Percentiles rank a stretch among this genome's conserved stretches.
phyloP scores from a whole-genome alignment of 306 rosid genomes.

The Lathyrus aphaca region DNA sequence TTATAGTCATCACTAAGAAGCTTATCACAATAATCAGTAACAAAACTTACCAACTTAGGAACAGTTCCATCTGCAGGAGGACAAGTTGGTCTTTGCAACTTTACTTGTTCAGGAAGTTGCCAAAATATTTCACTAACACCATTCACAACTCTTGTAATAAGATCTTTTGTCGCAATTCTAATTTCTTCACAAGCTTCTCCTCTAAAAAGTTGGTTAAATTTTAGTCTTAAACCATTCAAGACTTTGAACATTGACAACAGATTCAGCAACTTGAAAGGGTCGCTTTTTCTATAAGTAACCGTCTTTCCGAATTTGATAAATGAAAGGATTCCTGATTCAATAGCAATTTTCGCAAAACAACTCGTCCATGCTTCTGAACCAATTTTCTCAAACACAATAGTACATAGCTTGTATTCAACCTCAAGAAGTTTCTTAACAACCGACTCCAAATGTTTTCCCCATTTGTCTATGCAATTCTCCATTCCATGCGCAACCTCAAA shows the following conservation, averaged over 20 bases:
- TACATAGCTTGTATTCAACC: conserved; percentile 58
- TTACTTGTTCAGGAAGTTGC: conserved; percentile 84
- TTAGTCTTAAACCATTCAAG: conserved; percentile 59
- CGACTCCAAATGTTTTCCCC: conserved; percentile 70
- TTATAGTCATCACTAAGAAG: conserved; percentile 61
- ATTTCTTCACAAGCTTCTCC: conserved; percentile 64
- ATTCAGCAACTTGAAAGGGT: conserved; percentile 75
- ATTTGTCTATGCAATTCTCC: conserved; percentile 54
- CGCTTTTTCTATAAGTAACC: conserved; percentile 56
- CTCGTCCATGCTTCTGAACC: conserved; percentile 47
- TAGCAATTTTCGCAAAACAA: conserved; percentile 64
- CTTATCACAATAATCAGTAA: conserved; percentile 67
- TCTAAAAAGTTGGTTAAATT: conserved; percentile 69
- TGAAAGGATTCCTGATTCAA: conserved; percentile 61
- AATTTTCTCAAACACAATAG: conserved; percentile 53
- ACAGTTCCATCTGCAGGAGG: conserved; percentile 81
- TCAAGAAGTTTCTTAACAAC: conserved; percentile 57
- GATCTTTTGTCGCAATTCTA: conserved; percentile 65
- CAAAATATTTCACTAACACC: conserved; percentile 70
- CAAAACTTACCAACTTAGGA: conserved; percentile 72
- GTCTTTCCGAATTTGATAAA: conserved; percentile 70
- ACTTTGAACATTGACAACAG: conserved; percentile 68
- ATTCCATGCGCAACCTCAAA: conserved; percentile 40
- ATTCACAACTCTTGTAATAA: conserved; percentile 61
- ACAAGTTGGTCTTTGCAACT: conserved; percentile 60